Evolutionary conservation across 441 rosid genomes (phyloP), one percentile per base, ranked within the genome.

Genomic region (Gossypium schwendimanii): DNA sequence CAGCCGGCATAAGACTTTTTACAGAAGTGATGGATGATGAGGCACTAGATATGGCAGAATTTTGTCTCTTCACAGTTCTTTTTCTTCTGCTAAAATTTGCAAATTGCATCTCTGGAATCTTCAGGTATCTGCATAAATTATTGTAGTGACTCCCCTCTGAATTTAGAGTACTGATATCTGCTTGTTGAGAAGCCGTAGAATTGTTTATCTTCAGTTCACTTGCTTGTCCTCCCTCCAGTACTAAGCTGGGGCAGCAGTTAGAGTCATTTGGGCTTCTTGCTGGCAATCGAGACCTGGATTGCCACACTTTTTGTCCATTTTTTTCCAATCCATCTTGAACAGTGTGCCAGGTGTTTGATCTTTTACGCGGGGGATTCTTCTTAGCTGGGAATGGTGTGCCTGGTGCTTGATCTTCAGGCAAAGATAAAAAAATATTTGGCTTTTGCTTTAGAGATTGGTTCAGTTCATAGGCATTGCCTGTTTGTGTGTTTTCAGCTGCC

Each of bases 31-130:
- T 61, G 33, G 74, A 62, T 23, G 71, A n/a, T 66, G 91, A 70
- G 73, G 81, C 39, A 81, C 79, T 76, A 62, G 84, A 66, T 62
- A 80, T 65, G 9, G 75, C 63, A 65, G 77, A 71, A 66, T 17
- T 33, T 65, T 80, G 88, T 57, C 81, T 84, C 61, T 81, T 84
- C 47, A 76, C 87, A 3, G 85, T 84, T 76, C 85, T 85, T 75
- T 50, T 85, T 76, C 84, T 86, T 82, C 79, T 86, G 72, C 60
- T 67, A 58, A 76, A 72, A 7, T 64, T 76, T 6, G 81, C 79
- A 71, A 80, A 75, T 70, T 75, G 76, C 10, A 75, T 65, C 81
- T 76, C 70, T 67, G 73, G 53, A 50, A 45, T 62, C 17, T 59
- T 53, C 70, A 83, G 81, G 81, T 82, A 85, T 74, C 76, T 73